A percentile compares a stretch with the other conserved stretches of the same genome.
Conservation (phyloP, 495 filamentous ascomycete genomes). For the Venustampulla echinocandica region DNA sequence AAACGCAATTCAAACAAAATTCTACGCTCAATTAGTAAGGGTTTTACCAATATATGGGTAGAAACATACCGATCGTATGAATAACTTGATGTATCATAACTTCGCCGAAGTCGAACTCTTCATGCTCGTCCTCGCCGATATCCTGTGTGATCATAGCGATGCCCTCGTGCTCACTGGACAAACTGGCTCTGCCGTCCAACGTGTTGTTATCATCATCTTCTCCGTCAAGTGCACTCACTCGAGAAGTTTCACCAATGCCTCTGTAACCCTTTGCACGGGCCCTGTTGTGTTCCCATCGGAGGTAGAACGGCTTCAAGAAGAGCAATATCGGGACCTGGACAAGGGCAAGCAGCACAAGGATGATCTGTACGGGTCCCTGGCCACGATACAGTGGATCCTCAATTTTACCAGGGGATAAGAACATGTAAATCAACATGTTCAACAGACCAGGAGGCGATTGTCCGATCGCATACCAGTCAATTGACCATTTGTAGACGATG, state of each 20-base stretch:
- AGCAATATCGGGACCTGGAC: constrained; percentile 82
- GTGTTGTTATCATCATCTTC: constrained; percentile 61
- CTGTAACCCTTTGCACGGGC: constrained; percentile 83
- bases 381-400: constrained; percentile 63
- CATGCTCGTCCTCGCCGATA: constrained; percentile 68
- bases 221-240: constrained; percentile 77
- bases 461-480: constrained; percentile 70
- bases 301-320: constrained; percentile 90
- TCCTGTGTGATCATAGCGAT: constrained; percentile 88
- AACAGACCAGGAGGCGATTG: constrained; percentile 71
- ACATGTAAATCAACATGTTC: constrained; percentile 99
- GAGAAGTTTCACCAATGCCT: constrained; percentile 77
- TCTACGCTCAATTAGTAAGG: constrained; percentile 40
- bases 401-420: constrained; percentile 74
- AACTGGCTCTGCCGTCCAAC: constrained; percentile 56
- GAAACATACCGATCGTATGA: constrained; percentile 80
- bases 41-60: neutral
- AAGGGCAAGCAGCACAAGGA: constrained; percentile 76
- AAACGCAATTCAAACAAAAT: constrained; percentile 98
- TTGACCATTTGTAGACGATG: constrained; percentile 93
- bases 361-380: constrained; percentile 64
- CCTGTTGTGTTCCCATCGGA: constrained; percentile 84
- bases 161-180: constrained; percentile 75
- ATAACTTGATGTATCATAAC: constrained; percentile 99
- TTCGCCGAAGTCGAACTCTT: constrained; percentile 93